Evolutionary conservation across 208 protist genomes (phyloP), one percentile per base, ranked within the genome.

Genomic region (Trypanosoma cruzi): DNA sequence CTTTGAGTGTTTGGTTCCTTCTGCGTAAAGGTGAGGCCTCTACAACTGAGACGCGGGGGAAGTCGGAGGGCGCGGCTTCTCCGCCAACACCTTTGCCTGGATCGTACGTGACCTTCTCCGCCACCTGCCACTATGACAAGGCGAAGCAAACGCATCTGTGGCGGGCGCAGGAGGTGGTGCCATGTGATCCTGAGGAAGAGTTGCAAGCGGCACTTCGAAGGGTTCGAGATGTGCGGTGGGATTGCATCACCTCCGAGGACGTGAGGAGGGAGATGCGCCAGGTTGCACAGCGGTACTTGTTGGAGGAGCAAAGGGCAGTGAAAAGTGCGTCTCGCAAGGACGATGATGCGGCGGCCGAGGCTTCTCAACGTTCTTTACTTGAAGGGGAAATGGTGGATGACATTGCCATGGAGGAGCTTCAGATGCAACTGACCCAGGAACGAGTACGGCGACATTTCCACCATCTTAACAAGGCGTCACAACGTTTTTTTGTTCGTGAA

Each of bases 1-100:
- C n/a, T 49, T 37, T 68, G 54, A 75, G 55, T 55, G 63, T 75
- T 18, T 58, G 70, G 62, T 75, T 75, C 56, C 54, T 54, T 7
- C 42, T 74, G 11, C 14, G 4, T 44, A 44, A 32, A 6, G 18
- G 2, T 18, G 42, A n/a, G 5, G 26, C 18, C 49, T 20, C 2
- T 42, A 18, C 11, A 54, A 1, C 8, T 10, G 40, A 52, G 26
- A 31, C 4, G 14, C 5, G 18, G 11, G 61, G 49, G 24, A 24
- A 32, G 37, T 14, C 1, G n/a, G 29, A n/a, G 29, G 22, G 26
- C 11, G 31, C 31, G 13, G 22, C 34, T 44, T 24, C 5, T 49
- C 4, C 11, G 8, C 48, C n/a, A n/a, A 0, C 1, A 26, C 26
- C 36, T 16, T 63, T 54, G 4, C 60, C 54, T 36, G 70, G 70